These are phyloP conservation scores for Condylostoma magnum DNA, from an alignment of 169 alveolate species.

Conservation along the genomic window DNA sequence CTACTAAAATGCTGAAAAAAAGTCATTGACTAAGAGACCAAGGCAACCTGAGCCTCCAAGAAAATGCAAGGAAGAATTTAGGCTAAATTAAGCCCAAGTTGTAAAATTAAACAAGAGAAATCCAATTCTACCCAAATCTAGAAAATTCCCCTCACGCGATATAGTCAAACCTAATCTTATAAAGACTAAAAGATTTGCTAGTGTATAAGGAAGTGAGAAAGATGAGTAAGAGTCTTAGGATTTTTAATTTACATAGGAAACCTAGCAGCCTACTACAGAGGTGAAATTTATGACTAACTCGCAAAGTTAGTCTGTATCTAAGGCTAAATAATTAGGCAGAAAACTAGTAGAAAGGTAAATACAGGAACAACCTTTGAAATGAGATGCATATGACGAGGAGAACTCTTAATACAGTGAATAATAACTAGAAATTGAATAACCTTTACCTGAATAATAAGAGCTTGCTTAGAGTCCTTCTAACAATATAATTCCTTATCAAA, in stretches of 20 bases:
- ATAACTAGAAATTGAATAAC: too few species aligned
- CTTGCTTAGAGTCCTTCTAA: background rate
- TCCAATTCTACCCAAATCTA: slow-evolving; percentile 30
- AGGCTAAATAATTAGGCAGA: too few species aligned
- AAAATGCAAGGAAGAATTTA: slow-evolving; percentile 61
- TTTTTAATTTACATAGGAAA: too few species aligned
- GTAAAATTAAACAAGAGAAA: slow-evolving; percentile 53
- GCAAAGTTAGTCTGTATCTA: too few species aligned
- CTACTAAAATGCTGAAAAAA: slow-evolving; percentile 67
- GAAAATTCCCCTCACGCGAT: background rate
- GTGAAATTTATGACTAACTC: too few species aligned
- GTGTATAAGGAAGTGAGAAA: background rate
- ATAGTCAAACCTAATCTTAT: background rate
- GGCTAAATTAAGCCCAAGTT: slow-evolving; percentile 52
- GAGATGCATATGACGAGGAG: too few species aligned
- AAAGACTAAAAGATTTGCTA: background rate
- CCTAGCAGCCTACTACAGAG: too few species aligned
- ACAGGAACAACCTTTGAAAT: too few species aligned
- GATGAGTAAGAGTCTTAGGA: background rate
- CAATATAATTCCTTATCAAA: slow-evolving; percentile 10
- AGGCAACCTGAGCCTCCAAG: slow-evolving; percentile 59
- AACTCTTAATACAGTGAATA: too few species aligned
- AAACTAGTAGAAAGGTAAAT: too few species aligned
- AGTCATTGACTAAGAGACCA: slow-evolving; percentile 19
- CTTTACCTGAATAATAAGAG: background rate